A percentile compares a stretch with the other conserved stretches of the same genome.
Conservation (phyloP, 495 filamentous ascomycete species). For the Daldinia caldariorum region DNA sequence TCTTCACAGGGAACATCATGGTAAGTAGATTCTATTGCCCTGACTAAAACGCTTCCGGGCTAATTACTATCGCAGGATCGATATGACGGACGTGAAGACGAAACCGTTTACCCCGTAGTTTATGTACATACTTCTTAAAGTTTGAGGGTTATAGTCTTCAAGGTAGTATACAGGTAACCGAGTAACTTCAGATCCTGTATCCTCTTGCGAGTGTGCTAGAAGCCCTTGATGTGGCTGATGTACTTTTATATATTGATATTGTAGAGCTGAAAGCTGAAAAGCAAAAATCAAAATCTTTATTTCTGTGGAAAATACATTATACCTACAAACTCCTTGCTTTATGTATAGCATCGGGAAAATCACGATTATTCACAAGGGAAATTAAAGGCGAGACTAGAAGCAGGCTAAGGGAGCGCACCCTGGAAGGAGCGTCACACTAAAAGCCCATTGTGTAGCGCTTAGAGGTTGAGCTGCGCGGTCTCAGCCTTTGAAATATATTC, state of each 20-base stretch:
- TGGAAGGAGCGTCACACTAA: no score
- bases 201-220: no score
- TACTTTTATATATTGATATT: not conserved
- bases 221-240: no score
- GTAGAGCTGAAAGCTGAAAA: not conserved
- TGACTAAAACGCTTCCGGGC: not conserved
- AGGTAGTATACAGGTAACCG: no score
- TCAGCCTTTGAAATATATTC: conserved; percentile 35
- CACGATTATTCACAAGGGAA: not conserved
- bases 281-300: not conserved
- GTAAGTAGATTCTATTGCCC: conserved; percentile 7
- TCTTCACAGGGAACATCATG: conserved; percentile 31
- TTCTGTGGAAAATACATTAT: not conserved
- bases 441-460: not conserved
- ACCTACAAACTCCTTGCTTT: conserved; percentile 1
- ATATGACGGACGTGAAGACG: conserved; percentile 25
- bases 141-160: no score
- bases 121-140: not conserved
- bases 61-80: conserved; percentile 14
- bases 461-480: conserved; percentile 48
- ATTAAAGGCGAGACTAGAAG: not conserved
- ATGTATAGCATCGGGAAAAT: not conserved
- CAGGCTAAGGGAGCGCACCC: not conserved
- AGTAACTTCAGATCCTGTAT: no score
- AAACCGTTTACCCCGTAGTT: conserved; percentile 15